Base-by-base conservation (phyloP, 2,329 filamentous ascomycete genomes). In the Lasiodiplodia sp. region DNA sequence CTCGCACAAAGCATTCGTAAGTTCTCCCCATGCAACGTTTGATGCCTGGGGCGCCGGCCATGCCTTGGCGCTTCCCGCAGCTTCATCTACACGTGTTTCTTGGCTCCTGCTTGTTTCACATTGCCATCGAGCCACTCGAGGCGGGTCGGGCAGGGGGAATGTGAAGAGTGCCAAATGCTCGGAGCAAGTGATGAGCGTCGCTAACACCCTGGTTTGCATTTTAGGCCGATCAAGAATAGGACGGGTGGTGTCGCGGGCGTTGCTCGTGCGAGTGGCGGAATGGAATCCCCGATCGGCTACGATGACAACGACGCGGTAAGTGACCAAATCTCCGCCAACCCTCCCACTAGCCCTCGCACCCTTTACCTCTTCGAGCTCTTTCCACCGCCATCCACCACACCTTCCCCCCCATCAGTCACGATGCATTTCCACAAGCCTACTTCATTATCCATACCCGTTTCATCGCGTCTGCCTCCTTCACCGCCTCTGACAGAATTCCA, bases 141-240 rank as follows among this genome's bases (percentile, higher is more conserved):
- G 47, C 14, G 14, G 31, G 31, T 16, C 16, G 60, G 51, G 60
- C 44, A 64, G 31, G 51, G 55, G 28, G 25, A 25, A 14, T n/a
- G 28, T 34, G 25, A 31, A 51, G n/a, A 52, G 11, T 44, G 51
- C 47, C 25, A 51, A 51, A 56, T 49, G 60, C 23, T 18, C 4
- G 12, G 4, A 21, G 16, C 44, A 18, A 21, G 25, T 7, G 37
- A 23, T 31, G 47, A 51, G 21, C 10, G 21, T 51, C 25, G 51
- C 67, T 68, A 68, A 68, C 21, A 51, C 23, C 14, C 64, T 34
- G 73, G 62, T 66, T 75, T 72, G 66, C 72, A 76, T 73, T 72
- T 69, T 77, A 94, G 92, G 72, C 92, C 92, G 55, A 86, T 91
- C 79, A 94, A 94, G 83, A 93, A 91, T 82, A 91, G 90, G 79